Evolutionary conservation across 202 grass and related monocot species (phyloP), one percentile per base, ranked within the genome.

Genomic region (Setaria viridis): DNA sequence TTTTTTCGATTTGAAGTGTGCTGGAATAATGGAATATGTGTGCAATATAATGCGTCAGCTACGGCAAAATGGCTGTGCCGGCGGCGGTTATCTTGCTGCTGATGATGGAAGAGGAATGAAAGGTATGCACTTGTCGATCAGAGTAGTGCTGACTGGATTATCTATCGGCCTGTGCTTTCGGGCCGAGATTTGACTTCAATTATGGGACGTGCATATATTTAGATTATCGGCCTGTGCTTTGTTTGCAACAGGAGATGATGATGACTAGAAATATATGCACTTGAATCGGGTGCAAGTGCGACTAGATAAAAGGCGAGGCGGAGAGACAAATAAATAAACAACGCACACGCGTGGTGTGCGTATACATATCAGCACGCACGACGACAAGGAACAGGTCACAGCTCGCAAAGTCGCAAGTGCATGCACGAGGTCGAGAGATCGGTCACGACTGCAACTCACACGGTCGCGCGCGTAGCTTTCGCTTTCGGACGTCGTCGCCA

Each of bases 381-480:
- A 33, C 29, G 70, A 73, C 47, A 2, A 73, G 14, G 70, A 74
- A 30, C 35, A 37, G 9, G 72, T n/a, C 29, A 19, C 29, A n/a
- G 35, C 60, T 17, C 70, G 5, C 57, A 57, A 66, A 34, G 25
- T 42, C 34, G 16, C 84, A 65, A n/a, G 47, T 17, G 47, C 77
- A 66, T 25, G 85, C 10, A 86, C 20, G 29, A 78, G 41, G 50
- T 25, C 25, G 2, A 62, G 9, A 7, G 0, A 6, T 72, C 21
- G 21, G 43, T 30, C n/a, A 41, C 39, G 39, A 6, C 39, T 41
- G 5, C 5, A 3, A 2, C 34, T 2, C 34, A 25, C 67, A n/a
- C 37, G 66, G 17, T 1, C 19, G 67, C 2, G 30, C 7, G 35
- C 20, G 41, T 63, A 55, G 85, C 70, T 67, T 57, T 87, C 85